Base-by-base conservation (phyloP, 192 early-diverging fungal species). In the Rhizoclosmatium globosum region DNA sequence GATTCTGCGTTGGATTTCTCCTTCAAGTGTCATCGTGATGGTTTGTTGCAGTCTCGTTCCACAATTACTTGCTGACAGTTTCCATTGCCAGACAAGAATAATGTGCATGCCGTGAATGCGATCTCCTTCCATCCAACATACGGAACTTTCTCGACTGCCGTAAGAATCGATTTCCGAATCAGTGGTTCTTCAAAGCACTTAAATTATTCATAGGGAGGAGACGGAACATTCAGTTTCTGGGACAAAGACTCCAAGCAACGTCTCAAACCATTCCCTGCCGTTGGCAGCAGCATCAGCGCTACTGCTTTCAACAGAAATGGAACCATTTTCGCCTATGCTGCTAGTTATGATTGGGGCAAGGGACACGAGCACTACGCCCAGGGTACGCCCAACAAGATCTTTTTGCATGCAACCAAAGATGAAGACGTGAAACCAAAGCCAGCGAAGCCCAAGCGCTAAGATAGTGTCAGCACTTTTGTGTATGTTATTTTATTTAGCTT, bases 1-100 rank as follows among this genome's bases (percentile, higher is more conserved):
- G 92, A 94, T 59, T 3, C 44, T 42, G 93, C 87, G 57, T 77
- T 86, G 42, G 94, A 96, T 82, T 94, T 99, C 85, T 92, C 95
- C 45, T 96, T 94, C 91, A 96, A 95, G 77, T 99, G 97, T 82
- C 97, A 99, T 83, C 92, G 97, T 59, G 92, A 92, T 45, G 87
- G 87, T 38, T 87, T 89, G 61, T 62, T 38, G 15, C 84, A 83
- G 69, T 81, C 65, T 2, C 61, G 82, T 23, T 2, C 45, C 21
- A 0, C n/a, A 2, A 21, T 68, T 46, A 0, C 0, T 31, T 31
- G 31, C 41, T 21, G 9, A 4, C 56, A 38, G 2, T 23, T 15
- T 72, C 7, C 17, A 50, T 43, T 17, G 21, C 0, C 67, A 72
- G 70, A 72, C 11, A 72, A 72, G 53, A 72, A 72, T 23, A 81